Conservation (phyloP, 495 filamentous ascomycete species). For the Trichocladium antarcticum region DNA sequence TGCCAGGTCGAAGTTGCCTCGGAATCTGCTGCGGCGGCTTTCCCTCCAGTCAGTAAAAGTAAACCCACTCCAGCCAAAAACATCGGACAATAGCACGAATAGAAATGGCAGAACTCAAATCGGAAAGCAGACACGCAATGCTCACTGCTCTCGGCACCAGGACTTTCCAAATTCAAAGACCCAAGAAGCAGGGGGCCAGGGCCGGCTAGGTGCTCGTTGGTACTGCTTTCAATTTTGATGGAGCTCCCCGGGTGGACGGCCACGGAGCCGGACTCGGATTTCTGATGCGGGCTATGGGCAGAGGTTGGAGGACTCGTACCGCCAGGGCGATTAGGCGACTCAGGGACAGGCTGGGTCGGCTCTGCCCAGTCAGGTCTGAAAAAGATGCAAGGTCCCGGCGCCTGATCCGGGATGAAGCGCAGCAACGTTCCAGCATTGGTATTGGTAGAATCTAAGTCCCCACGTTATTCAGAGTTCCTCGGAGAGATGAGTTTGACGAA, state of each 20-base stretch:
- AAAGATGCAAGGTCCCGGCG: not conserved
- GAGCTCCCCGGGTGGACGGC: not conserved
- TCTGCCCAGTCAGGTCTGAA: not conserved
- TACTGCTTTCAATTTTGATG: not conserved
- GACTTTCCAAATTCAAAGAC: not conserved
- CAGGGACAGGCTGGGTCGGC: not conserved
- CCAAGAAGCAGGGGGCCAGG: constrained; percentile 7
- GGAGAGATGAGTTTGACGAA: not conserved
- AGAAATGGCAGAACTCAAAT: not conserved
- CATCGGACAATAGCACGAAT: not conserved
- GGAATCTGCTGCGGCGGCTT: not conserved
- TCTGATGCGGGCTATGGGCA: too few species aligned
- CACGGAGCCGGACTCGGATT: not conserved
- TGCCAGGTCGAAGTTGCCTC: not conserved
- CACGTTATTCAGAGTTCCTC: not conserved
- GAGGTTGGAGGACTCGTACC: not conserved
- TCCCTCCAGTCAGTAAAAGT: not conserved
- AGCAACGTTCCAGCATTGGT: not conserved
- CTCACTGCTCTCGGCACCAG: not conserved
- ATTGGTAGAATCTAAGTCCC: not conserved
- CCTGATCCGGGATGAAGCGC: not conserved
- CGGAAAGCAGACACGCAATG: not conserved
- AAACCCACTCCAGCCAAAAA: not conserved
- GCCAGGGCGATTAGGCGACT: not conserved
- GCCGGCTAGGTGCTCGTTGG: not conserved